Percentiles rank a stretch among this genome's conserved stretches.
phyloP scores from a whole-genome alignment of 1,139 yeast genomes.

The Pichia sp. region DNA sequence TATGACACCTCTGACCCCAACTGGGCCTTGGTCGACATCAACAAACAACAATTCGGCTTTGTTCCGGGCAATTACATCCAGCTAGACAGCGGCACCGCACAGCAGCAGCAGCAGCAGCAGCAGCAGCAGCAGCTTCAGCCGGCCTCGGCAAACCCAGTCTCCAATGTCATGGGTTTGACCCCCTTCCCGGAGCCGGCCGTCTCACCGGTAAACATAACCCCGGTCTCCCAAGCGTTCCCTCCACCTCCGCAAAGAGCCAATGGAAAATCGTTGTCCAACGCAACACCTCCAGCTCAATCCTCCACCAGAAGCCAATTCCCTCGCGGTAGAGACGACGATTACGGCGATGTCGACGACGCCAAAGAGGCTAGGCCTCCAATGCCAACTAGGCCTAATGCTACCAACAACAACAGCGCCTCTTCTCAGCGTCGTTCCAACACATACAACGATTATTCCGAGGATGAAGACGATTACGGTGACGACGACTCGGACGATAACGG shows the following conservation, averaged over 20 bases:
- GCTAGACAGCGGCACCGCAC: conserved; percentile 28
- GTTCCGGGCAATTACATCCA: conserved; percentile 93
- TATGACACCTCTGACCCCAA: conserved; percentile 86
- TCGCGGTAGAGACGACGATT: neutral
- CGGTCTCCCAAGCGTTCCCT: conserved; percentile 32
- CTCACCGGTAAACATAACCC: conserved; percentile 17
- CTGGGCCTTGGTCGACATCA: conserved; percentile 78
- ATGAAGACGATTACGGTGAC: conserved; percentile 1
- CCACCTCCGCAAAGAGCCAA: conserved; percentile 40
- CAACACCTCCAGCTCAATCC: conserved; percentile 2
- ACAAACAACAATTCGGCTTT: conserved; percentile 64
- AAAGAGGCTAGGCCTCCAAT: conserved; percentile 42
- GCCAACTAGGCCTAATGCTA: conserved; percentile 46
- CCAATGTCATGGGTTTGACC: conserved; percentile 23
- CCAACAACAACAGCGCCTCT: neutral
- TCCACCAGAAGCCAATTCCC: neutral
- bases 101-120: too few species aligned
- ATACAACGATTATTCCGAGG: neutral
- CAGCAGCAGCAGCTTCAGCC: conserved; percentile 19
- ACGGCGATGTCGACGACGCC: conserved; percentile 24
- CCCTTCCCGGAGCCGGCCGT: conserved; percentile 17
- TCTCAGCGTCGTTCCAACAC: conserved; percentile 3
- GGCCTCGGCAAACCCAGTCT: conserved; percentile 11
- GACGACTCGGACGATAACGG: neutral
- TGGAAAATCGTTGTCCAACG: conserved; percentile 20